Percentiles rank a stretch among this genome's conserved stretches.
These are phyloP conservation scores for Emydomyces testavorans DNA, from an alignment of 2,329 filamentous ascomycete species.

Conservation along the genomic window DNA sequence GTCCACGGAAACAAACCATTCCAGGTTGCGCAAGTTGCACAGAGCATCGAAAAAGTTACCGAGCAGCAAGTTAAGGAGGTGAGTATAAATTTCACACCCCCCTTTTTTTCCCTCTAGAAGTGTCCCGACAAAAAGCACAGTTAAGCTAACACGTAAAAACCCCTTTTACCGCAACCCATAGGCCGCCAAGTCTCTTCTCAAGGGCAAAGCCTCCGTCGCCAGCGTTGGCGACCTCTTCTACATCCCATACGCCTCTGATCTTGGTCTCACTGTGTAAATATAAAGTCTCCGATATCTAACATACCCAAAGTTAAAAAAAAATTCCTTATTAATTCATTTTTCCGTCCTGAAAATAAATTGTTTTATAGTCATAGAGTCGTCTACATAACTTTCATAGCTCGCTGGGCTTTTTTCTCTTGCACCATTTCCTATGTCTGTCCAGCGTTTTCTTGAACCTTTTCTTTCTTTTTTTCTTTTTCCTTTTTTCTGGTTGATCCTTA, in stretches of 20 bases:
- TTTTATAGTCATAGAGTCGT: neutral
- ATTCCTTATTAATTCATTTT: neutral
- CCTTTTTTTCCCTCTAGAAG: neutral
- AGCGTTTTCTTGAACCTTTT: slow-evolving; percentile 1
- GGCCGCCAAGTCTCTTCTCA: slow-evolving; percentile 78
- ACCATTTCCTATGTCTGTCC: neutral
- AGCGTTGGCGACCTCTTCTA: slow-evolving; percentile 83
- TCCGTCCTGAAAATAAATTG: no score
- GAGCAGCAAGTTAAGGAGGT: slow-evolving; percentile 77
- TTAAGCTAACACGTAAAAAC: slow-evolving; percentile 22
- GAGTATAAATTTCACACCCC: slow-evolving; percentile 33
- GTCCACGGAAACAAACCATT: slow-evolving; percentile 71
- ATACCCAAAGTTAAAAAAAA: slow-evolving; percentile 8
- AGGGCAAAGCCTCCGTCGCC: slow-evolving; percentile 78
- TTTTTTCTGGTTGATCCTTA: no score
- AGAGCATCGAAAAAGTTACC: slow-evolving; percentile 69
- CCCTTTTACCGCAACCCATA: slow-evolving; percentile 32
- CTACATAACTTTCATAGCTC: neutral
- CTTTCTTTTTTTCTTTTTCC: no score
- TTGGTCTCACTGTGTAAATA: slow-evolving; percentile 82
- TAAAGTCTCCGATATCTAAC: slow-evolving; percentile 5
- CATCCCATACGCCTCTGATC: slow-evolving; percentile 84
- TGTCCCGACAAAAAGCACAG: neutral
- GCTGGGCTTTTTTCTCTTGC: neutral
- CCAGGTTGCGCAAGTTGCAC: slow-evolving; percentile 67